These are phyloP conservation scores for Hippophae tibetana DNA, from an alignment of 306 rosid species.

Conservation along the genomic window DNA sequence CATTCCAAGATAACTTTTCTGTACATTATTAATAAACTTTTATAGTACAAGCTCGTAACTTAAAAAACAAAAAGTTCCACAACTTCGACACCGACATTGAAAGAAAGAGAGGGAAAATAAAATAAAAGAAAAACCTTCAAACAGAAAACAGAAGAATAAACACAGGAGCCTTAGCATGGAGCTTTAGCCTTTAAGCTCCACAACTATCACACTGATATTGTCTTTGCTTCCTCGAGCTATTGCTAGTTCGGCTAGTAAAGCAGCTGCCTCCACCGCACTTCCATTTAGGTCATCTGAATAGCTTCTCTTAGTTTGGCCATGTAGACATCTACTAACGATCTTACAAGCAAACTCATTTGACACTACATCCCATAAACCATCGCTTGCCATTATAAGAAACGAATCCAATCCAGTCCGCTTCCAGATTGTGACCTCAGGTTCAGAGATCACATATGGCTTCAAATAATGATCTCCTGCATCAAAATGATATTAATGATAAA, in stretches of 20 bases:
- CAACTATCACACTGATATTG: slow-evolving; percentile 45
- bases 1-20: no score
- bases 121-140: no score
- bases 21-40: no score
- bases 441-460: slow-evolving; percentile 51
- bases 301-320: slow-evolving; percentile 17
- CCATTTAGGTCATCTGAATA: slow-evolving; percentile 5
- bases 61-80: no score
- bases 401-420: slow-evolving; percentile 32
- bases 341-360: slow-evolving; percentile 46
- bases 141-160: no score
- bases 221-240: slow-evolving; percentile 60
- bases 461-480: slow-evolving; percentile 45
- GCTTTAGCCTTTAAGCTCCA: slow-evolving; percentile 12
- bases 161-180: no score
- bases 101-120: no score
- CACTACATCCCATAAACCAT: slow-evolving; percentile 59
- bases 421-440: slow-evolving; percentile 41
- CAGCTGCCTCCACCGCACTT: slow-evolving; percentile 7
- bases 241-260: slow-evolving; percentile 49
- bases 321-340: slow-evolving; percentile 30
- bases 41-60: no score
- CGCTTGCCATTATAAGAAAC: slow-evolving; percentile 53
- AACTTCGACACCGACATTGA: no score
- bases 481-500: not conserved